These are phyloP conservation scores for Taphrina deformans DNA, from an alignment of 1,139 yeast species.

Conservation along the genomic window DNA sequence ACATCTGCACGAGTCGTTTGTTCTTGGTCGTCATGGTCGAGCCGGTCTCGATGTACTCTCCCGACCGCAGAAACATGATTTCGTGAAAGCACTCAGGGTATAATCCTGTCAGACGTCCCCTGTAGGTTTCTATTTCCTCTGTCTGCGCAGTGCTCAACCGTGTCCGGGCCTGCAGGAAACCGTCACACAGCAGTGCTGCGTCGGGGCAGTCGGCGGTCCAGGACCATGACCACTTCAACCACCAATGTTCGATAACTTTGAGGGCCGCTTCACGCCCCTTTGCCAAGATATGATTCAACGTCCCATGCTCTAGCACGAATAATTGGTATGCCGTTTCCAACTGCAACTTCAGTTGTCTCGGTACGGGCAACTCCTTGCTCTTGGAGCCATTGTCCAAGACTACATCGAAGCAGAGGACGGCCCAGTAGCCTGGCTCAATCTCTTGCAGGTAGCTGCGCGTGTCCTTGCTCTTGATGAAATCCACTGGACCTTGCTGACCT, in stretches of 20 bases:
- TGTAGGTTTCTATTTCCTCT: constrained; percentile 1
- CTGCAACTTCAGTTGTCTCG: constrained; percentile 3
- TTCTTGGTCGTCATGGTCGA: background rate
- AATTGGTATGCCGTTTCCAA: constrained; percentile 1
- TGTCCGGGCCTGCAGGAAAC: background rate
- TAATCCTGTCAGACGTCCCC: background rate
- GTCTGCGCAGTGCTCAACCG: background rate
- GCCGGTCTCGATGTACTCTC: constrained; percentile 1
- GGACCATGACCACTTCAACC: constrained; percentile 15
- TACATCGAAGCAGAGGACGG: constrained; percentile 36
- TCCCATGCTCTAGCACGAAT: constrained; percentile 7
- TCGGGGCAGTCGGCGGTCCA: background rate
- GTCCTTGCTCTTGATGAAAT: constrained; percentile 38
- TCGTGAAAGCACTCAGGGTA: background rate
- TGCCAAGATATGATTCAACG: background rate
- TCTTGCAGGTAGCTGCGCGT: constrained; percentile 38
- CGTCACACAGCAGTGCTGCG: constrained; percentile 1
- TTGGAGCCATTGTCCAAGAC: background rate
- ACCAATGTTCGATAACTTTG: background rate
- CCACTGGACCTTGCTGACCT: constrained; percentile 33
- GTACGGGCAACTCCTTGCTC: background rate
- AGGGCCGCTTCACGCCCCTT: background rate
- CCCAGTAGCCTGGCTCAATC: constrained; percentile 39
- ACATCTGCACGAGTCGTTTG: background rate
- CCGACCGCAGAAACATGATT: background rate